Base-by-base conservation (phyloP, 306 rosid species). In the Cicer pinnatifidum region DNA sequence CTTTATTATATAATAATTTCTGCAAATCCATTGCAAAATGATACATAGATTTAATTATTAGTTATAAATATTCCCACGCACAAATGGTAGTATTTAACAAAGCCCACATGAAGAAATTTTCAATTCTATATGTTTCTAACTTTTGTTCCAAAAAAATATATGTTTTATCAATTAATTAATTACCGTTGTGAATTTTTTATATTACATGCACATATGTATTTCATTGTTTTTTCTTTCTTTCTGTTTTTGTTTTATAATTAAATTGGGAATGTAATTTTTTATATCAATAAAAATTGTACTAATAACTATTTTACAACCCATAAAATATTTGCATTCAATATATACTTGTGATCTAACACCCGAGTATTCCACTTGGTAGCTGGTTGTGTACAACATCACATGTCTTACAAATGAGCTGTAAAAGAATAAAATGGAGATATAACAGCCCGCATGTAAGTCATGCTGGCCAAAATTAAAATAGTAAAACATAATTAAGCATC, bases 381-480 rank as follows among this genome's bases (percentile, higher is more conserved):
- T 62, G 44, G 70, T 59, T 71, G 68, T 64, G 68, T 23, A 44
- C 58, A 58, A 67, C 48, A 0, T 37, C 73, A 73, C 85, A 78
- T 75, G 82, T 59, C 48, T 72, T 68, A 72, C 72, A 48, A 4
- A 28, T 28, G 35, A 54, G 71, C 38, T 65, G 69, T 59, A 66
- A 17, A 19, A 52, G 71, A 57, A 67, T 74, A 78, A 33, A 67
- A 52, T 48, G 23, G 28, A n/a, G 76, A 60, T 53, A 53, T 52
- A 57, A 6, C 69, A 51, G 68, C 69, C 40, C 6, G 13, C 86
- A 82, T 41, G 64, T 38, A 69, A 72, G 80, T 66, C 48, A 76
- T 81, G 56, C 74, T 60, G 77, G 76, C 61, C 66, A 63, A 68
- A 9, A 71, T 28, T 71, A 75, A 9, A 71, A 39, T 71, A 75